Base-by-base conservation (phyloP, 176 grass and related monocot species). In the Oryza punctata region DNA sequence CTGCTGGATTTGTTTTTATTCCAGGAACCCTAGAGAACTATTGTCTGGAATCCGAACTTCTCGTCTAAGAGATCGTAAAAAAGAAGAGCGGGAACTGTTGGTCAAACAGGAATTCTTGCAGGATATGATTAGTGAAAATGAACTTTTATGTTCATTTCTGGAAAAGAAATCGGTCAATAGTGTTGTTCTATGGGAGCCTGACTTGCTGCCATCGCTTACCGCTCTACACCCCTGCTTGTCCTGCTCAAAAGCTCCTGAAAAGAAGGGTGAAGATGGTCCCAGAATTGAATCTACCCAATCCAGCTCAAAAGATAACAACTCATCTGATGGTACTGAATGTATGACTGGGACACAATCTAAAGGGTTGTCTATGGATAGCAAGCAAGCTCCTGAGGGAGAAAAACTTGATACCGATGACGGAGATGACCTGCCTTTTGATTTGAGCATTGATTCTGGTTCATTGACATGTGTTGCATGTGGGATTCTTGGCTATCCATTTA, bases 391-490 rank as follows among this genome's bases (percentile, higher is more conserved):
- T 5, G 45, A 73, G 43, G 81, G 47, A 28, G 73, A 69, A 63
- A 81, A 77, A 47, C 57, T 69, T 64, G 43, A 85, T 78, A 37
- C 78, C 64, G 80, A 80, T 87, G 93, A 91, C 57, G 93, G 91
- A 66, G 77, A 60, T 86, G 91, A 77, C 74, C 81, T 99, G 61
- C 96, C 96, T 87, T 96, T 94, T 75, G 96, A 92, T 72, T 79
- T 99, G 86, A 89, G 78, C 68, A 89, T 99, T 82, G 96, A 99
- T 91, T 99, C 96, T n/a, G 96, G 96, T 16, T 96, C 93, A 41
- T 88, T 99, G 82, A 90, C 93, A 35, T 99, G 96, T 74, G 96
- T 99, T 90, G 96, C 96, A 68, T 99, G 96, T 81, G 96, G 96
- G 66, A 96, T 99, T 85, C 96, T 99, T 72, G 96, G 96, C 29